A percentile compares a stretch with the other conserved stretches of the same genome.
Evolutionary conservation across 228 moss, liverwort and hornwort species (phyloP).

Genomic region (Sphagnum magellanicum): DNA sequence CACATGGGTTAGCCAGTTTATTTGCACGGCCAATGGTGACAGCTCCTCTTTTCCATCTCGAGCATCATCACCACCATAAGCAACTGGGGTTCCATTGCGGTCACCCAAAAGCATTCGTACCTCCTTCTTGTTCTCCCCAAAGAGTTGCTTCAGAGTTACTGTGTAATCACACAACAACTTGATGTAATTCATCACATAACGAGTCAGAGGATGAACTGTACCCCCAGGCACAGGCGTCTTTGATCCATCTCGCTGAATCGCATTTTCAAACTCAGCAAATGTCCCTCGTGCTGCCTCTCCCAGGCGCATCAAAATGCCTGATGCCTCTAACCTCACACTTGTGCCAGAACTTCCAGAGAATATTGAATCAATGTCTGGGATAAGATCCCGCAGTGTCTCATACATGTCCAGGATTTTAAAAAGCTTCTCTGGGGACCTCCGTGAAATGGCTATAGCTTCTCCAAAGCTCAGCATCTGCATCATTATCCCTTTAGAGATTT

Average conservation of each 20-base stretch:
- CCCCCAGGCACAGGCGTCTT: conserved; percentile 81
- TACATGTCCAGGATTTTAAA: conserved; percentile 98
- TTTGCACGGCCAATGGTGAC: conserved; percentile 83
- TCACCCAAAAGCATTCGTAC: conserved; percentile 38
- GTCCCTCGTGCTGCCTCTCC: conserved; percentile 96
- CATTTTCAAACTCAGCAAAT: conserved; percentile 96
- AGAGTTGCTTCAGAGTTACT: conserved; percentile 87
- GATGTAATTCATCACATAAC: conserved; percentile 99
- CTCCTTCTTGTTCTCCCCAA: conserved; percentile 69
- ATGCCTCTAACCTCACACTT: conserved; percentile 62
- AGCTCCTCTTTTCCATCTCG: conserved; percentile 49
- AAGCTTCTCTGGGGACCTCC: conserved; percentile 82
- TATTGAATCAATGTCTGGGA: conserved; percentile 69
- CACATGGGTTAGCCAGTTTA: conserved; percentile 82
- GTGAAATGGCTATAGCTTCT: conserved; percentile 85
- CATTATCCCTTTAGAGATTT: conserved; percentile 68
- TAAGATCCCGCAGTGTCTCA: conserved; percentile 82
- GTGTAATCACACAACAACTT: conserved; percentile 92
- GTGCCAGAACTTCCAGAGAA: conserved; percentile 69
- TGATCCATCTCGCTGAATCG: conserved; percentile 76
- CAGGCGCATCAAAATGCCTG: conserved; percentile 77
- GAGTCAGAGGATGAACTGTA: conserved; percentile 90
- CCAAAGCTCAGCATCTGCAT: conserved; percentile 86
- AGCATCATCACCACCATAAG: conserved; percentile 45
- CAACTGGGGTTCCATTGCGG: conserved; percentile 14